Conservation (phyloP, 2,329 filamentous ascomycete genomes). For the Aspergillus sp. region DNA sequence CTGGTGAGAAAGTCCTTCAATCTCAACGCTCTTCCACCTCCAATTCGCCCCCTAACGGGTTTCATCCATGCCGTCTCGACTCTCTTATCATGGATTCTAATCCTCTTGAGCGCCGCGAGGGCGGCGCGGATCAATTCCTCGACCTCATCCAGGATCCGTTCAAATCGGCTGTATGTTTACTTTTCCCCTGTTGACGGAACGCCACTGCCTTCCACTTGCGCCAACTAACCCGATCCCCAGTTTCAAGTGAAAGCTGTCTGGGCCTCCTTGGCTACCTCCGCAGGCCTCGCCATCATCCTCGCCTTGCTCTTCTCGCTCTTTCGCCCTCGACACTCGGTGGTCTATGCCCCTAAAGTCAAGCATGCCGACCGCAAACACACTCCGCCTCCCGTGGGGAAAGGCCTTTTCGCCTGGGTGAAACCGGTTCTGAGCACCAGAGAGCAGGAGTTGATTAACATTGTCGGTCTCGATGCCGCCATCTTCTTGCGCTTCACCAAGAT, state of each 20-base stretch:
- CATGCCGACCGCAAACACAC: constrained; percentile 88
- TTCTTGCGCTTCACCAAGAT: constrained; percentile 88
- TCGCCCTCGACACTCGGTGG: constrained; percentile 84
- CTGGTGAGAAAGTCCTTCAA: not conserved
- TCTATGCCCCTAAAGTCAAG: constrained; percentile 92
- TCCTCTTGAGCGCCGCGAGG: constrained; percentile 25
- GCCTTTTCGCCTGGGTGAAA: constrained; percentile 81
- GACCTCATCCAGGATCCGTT: constrained; percentile 47
- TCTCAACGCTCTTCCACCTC: constrained; percentile 13
- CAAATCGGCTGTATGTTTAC: constrained; percentile 39
- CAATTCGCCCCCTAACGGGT: constrained; percentile 1
- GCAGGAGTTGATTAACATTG: constrained; percentile 71
- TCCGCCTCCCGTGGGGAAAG: constrained; percentile 80
- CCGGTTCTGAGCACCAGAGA: constrained; percentile 79
- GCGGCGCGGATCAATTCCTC: constrained; percentile 41
- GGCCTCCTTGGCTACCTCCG: constrained; percentile 75
- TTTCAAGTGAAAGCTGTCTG: constrained; percentile 65
- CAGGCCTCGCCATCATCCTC: constrained; percentile 72
- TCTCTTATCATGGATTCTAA: constrained; percentile 24
- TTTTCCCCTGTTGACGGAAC: not conserved
- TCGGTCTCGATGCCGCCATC: constrained; percentile 86
- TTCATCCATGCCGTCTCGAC: constrained; percentile 17
- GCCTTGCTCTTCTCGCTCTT: constrained; percentile 82
- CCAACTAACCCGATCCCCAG: constrained; percentile 35
- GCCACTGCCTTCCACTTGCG: not conserved